Conservation (phyloP, 2,329 filamentous ascomycete genomes). For the Chaetomium sp. region DNA sequence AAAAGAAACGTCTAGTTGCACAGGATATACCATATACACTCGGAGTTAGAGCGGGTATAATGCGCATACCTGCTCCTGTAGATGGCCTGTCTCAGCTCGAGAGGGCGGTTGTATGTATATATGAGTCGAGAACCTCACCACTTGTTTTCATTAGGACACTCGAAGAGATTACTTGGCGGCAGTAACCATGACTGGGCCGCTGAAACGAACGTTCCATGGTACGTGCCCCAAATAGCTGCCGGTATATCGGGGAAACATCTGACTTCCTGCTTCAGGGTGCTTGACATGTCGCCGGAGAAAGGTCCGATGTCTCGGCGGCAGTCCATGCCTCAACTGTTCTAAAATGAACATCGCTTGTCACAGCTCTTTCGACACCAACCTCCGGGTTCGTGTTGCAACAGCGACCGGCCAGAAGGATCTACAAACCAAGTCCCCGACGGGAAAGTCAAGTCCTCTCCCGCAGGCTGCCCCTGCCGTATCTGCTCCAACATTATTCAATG, state of each 20-base stretch:
- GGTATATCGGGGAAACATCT: neutral
- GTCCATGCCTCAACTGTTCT: conserved; percentile 34
- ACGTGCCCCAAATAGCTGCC: neutral
- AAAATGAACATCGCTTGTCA: conserved; percentile 36
- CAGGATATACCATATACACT: neutral
- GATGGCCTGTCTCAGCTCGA: neutral
- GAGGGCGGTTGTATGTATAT: neutral
- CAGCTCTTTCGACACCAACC: conserved; percentile 35
- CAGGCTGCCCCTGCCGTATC: neutral
- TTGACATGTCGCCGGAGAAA: conserved; percentile 36
- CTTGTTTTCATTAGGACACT: neutral
- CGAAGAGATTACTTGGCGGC: neutral
- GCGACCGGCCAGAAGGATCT: conserved; percentile 28
- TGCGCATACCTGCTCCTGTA: too few species aligned
- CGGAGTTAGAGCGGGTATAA: conserved; percentile 3
- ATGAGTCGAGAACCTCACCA: neutral
- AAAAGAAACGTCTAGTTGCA: neutral
- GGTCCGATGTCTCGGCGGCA: conserved; percentile 33
- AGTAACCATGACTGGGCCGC: conserved; percentile 26
- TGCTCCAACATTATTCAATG: neutral
- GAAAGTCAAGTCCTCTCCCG: conserved; percentile 12
- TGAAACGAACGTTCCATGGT: conserved; percentile 33
- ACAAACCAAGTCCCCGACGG: conserved; percentile 21
- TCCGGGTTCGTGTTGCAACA: conserved; percentile 32
- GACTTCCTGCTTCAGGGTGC: conserved; percentile 26